These are phyloP conservation scores for Phytophthora macrochlamydospora DNA, from an alignment of 352 stramenopile species.

Conservation along the genomic window DNA sequence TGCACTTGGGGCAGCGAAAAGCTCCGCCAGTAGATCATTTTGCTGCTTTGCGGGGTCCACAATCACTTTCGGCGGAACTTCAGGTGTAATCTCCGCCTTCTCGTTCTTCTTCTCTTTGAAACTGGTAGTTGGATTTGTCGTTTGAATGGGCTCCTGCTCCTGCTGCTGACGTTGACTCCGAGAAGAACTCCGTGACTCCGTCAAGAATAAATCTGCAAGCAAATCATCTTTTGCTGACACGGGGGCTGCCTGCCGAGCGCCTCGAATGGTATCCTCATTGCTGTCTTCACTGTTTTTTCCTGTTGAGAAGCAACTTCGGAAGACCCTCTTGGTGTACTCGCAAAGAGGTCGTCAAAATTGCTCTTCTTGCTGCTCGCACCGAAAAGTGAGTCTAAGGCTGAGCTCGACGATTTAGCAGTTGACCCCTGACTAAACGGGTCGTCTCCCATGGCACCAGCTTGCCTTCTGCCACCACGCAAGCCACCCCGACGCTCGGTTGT, in stretches of 20 bases:
- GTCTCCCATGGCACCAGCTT: conserved; percentile 9
- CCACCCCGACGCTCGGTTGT: conserved; percentile 31
- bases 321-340: conserved; percentile 6
- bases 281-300: not conserved
- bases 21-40: conserved; percentile 35
- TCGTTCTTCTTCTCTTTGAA: conserved; percentile 11
- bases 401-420: conserved; percentile 12
- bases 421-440: conserved; percentile 21
- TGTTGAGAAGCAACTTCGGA: conserved; percentile 2
- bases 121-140: conserved; percentile 1
- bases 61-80: conserved; percentile 6
- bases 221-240: conserved; percentile 48
- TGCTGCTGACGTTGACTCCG: conserved; percentile 13
- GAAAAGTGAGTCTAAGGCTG: conserved; percentile 40
- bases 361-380: conserved; percentile 15
- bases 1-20: conserved; percentile 20
- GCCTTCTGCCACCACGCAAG: conserved; percentile 23
- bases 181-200: conserved; percentile 11
- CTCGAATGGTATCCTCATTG: conserved; percentile 3
- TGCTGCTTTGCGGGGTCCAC: conserved; percentile 20
- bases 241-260: not conserved
- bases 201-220: conserved; percentile 42
- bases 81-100: conserved; percentile 1
- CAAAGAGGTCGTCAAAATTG: conserved; percentile 20
- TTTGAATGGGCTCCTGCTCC: conserved; percentile 2